phyloP scores from a whole-genome alignment of 1,139 yeast species.

The Yamadazyma diddensiae region DNA sequence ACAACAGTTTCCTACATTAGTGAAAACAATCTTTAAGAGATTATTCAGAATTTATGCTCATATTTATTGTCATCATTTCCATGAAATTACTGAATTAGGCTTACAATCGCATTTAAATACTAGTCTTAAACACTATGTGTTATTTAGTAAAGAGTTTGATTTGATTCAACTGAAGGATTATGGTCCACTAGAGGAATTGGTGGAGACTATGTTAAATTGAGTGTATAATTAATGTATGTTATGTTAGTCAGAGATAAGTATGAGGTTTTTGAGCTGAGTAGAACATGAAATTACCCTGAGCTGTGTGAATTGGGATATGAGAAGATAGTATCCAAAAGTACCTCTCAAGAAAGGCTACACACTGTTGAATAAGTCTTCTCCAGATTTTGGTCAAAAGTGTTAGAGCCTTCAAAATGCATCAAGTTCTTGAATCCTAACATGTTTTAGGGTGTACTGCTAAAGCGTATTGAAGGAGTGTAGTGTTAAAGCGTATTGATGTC shows the following conservation, averaged over 20 bases:
- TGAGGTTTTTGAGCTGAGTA: no score
- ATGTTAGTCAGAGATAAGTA: no score
- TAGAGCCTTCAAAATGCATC: no score
- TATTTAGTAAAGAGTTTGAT: constrained; percentile 80
- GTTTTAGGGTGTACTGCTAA: no score
- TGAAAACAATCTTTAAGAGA: constrained; percentile 84
- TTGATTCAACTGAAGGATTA: constrained; percentile 77
- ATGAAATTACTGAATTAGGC: constrained; percentile 88
- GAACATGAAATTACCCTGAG: no score
- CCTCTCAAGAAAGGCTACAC: no score
- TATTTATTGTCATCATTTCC: constrained; percentile 95
- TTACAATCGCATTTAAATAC: constrained; percentile 92
- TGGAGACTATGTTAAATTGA: constrained; percentile 55
- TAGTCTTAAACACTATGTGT: constrained; percentile 87
- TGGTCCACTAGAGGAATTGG: constrained; percentile 89
- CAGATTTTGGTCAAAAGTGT: no score
- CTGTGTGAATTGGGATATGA: neutral
- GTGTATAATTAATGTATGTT: constrained; percentile 1
- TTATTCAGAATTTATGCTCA: constrained; percentile 96
- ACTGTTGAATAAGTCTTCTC: no score
- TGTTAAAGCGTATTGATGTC: no score
- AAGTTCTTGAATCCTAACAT: no score
- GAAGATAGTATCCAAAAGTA: no score
- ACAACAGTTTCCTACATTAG: constrained; percentile 65
- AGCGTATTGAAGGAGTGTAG: no score